phyloP scores from a whole-genome alignment of 805 yeast genomes.

The Candida loeiensis region DNA sequence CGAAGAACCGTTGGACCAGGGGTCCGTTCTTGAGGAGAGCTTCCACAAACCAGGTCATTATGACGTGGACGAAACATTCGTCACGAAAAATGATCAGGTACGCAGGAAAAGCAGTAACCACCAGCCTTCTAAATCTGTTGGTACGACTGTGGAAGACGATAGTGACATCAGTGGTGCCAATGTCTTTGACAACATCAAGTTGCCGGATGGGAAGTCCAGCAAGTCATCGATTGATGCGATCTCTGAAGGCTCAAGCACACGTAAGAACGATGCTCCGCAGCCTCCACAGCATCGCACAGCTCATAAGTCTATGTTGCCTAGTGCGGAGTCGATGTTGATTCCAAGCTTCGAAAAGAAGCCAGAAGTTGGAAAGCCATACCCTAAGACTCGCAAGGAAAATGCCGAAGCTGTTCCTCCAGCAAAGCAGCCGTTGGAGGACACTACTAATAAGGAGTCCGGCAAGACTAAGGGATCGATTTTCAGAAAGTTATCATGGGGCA shows the following conservation, averaged over 20 bases:
- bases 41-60: slow-evolving; percentile 20
- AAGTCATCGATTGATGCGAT: slow-evolving; percentile 9
- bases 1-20: slow-evolving; percentile 33
- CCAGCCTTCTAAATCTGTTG: slow-evolving; percentile 8
- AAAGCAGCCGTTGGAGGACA: slow-evolving; percentile 34
- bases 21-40: slow-evolving; percentile 38
- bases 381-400: slow-evolving; percentile 22
- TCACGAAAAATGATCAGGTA: slow-evolving; percentile 28
- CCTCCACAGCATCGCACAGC: slow-evolving; percentile 6
- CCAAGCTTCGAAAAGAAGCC: slow-evolving; percentile 20
- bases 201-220: slow-evolving; percentile 41
- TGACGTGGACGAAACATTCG: slow-evolving; percentile 37
- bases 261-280: slow-evolving; percentile 2
- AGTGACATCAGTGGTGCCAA: slow-evolving; percentile 18
- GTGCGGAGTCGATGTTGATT: slow-evolving; percentile 34
- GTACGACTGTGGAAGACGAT: slow-evolving; percentile 21
- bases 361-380: slow-evolving; percentile 15
- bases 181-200: slow-evolving; percentile 44
- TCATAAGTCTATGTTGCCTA: slow-evolving; percentile 29
- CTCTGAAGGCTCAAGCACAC: neutral
- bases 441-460: slow-evolving; percentile 25
- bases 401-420: slow-evolving; percentile 17
- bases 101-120: slow-evolving; percentile 7
- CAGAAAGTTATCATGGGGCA: slow-evolving; percentile 51
- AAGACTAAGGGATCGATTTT: slow-evolving; percentile 40